Base-by-base conservation (phyloP, 129 eudicot genomes). In the Centrapalus pauciflorus region DNA sequence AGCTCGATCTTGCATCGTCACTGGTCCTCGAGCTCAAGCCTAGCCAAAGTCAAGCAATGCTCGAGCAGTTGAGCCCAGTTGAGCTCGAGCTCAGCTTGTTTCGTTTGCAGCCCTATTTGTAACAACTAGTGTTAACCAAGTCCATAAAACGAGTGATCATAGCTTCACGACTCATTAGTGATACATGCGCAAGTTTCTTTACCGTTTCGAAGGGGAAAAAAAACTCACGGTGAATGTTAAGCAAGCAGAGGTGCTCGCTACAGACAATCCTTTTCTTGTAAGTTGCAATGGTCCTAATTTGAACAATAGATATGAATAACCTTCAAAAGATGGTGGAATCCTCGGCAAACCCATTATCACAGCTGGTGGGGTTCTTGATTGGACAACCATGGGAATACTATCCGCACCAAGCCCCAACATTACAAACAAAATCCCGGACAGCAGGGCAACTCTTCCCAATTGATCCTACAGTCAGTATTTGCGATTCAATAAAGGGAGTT, bases 391-490 rank as follows among this genome's bases (percentile, higher is more conserved):
- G 56, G 95, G 87, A 16, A 76, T 82, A 43, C 86, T 73, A 76
- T 93, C 99, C 68, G 99, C 77, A 61, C 96, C 82, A 17, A 93
- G 67, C 72, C 94, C 99, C 86, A 93, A 55, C 90, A 89, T 83
- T 68, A 93, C 27, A 77, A 93, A 93, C 71, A 93, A 77, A 83
- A 93, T 75, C 60, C 81, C 92, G 12, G 95, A 88, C 35, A 93
- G 76, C 74, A 93, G 77, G 6, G 88, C 25, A 33, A 86, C 96
- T 78, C 99, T 82, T 66, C 96, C 96, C 71, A 93, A 46, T 79
- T 93, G 99, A 86, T 93, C 99, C 99, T 93, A 85, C 70, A 82
- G 65, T 76, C 30, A 57, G 29, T 73, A 69, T 77, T 58, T 61
- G 62, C 51, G 14, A 66, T 61, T 54, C 28, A 59, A 26, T 12